Percentiles rank a stretch among this genome's conserved stretches.
Evolutionary conservation across 2,329 filamentous ascomycete genomes (phyloP).

Genomic region (Coniosporium uncinatum): DNA sequence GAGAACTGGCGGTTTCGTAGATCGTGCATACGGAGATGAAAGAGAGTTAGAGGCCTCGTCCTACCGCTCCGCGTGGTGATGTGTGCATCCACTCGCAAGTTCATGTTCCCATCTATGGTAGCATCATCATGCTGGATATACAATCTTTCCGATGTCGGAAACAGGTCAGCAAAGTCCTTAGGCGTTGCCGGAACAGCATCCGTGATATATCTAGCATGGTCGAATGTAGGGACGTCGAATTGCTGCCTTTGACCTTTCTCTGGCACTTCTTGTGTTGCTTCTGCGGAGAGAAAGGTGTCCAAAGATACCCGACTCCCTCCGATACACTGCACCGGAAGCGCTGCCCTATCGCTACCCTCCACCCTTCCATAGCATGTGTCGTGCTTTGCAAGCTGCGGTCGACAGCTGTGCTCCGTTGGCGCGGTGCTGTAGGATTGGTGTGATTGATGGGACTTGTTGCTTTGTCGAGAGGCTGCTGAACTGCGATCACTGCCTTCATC

Average conservation of each 20-base stretch:
- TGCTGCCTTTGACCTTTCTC: conserved; percentile 38
- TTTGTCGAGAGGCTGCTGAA: background rate
- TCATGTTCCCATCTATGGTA: conserved; percentile 93
- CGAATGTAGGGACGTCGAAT: conserved; percentile 41
- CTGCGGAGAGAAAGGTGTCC: conserved; percentile 76
- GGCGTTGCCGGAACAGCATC: conserved; percentile 73
- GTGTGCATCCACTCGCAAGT: conserved; percentile 81
- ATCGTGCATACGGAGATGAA: conserved; percentile 95
- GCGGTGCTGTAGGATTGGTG: conserved; percentile 5
- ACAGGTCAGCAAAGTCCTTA: conserved; percentile 76
- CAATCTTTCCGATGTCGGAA: conserved; percentile 78
- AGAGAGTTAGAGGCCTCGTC: conserved; percentile 69
- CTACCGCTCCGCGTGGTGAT: conserved; percentile 48
- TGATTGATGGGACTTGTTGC: conserved; percentile 6
- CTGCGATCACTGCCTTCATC: background rate
- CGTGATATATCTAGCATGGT: conserved; percentile 53
- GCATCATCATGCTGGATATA: conserved; percentile 87
- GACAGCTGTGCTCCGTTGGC: conserved; percentile 18
- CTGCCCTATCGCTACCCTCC: conserved; percentile 13
- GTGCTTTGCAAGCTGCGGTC: conserved; percentile 16
- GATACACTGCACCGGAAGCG: conserved; percentile 26
- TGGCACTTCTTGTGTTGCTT: conserved; percentile 55
- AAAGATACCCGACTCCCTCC: conserved; percentile 50
- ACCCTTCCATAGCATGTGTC: conserved; percentile 14
- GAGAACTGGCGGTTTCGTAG: conserved; percentile 84